Base-by-base conservation (phyloP, 164 flowering plant species). In the Macadamia tetraphylla region DNA sequence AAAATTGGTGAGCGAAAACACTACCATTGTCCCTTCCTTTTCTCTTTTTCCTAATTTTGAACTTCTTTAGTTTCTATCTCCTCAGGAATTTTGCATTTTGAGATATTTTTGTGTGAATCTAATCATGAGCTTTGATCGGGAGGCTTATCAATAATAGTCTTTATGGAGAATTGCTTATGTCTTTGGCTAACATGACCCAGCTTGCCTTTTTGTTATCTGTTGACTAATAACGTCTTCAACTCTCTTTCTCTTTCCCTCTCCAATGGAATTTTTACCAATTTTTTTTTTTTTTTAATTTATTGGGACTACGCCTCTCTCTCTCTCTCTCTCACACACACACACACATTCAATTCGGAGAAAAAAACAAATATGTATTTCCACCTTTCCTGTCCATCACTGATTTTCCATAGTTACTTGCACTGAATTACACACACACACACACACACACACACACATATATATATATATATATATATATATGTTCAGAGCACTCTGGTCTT, bases 71-170 rank as follows among this genome's bases (percentile, higher is more conserved):
- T 23, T 70, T 48, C 6, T 43, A 9, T 14, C 1, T 8, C 1
- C 3, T 46, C 11, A 46, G 7, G n/a, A 35, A 35, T 56, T 2
- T 2, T 52, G 57, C n/a, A 52, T 52, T 49, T 49, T 52, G n/a
- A 10, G 49, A 57, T 64, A 32, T 4, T 15, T 46, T 72, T 18
- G 46, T 62, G 14, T 71, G 46, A 60, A 46, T 64, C 72, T 72
- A 70, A 69, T 68, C 62, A 62, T 73, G 71, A 58, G 13, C 67
- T 64, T 64, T 65, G 53, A 72, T 43, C 72, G 92, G 99, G 98
- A 85, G 96, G 87, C 86, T 95, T 42, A 95, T 88, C 78, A 95
- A 92, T 63, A 95, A 95, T 74, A 88, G 88, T 83, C 84, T 95
- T 23, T 75, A 88, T 58, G 99, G 99, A 62, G 70, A 78, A 73